A percentile compares a stretch with the other conserved stretches of the same genome.
Evolutionary conservation across 306 rosid species (phyloP).

Genomic region (Ormosia emarginata): DNA sequence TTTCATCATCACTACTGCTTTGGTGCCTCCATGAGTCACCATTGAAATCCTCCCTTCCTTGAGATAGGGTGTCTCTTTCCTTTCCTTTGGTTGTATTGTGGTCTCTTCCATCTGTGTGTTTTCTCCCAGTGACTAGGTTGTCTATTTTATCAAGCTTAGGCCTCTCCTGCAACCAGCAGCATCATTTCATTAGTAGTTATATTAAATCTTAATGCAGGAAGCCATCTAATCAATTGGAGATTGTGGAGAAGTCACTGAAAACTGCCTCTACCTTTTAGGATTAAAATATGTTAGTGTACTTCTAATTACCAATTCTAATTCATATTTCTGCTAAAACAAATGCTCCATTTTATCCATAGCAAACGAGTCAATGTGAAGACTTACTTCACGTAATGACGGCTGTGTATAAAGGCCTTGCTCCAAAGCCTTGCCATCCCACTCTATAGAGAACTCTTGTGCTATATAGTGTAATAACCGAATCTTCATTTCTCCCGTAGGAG

Average conservation of each 20-base stretch:
- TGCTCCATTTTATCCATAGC: neutral
- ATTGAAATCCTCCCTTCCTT: slow-evolving; percentile 19
- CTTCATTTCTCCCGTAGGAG: slow-evolving; percentile 58
- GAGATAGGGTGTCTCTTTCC: slow-evolving; percentile 1
- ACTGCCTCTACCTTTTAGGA: neutral
- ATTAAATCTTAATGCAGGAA: neutral
- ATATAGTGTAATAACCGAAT: slow-evolving; percentile 58
- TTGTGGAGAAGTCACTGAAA: neutral
- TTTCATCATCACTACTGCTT: slow-evolving; percentile 54
- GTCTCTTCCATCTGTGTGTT: neutral
- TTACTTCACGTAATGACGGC: slow-evolving; percentile 37
- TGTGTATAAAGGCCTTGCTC: slow-evolving; percentile 45
- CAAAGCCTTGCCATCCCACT: slow-evolving; percentile 64
- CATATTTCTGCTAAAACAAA: neutral
- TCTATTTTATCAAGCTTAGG: neutral
- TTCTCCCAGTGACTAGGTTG: neutral
- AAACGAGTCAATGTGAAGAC: slow-evolving; percentile 5
- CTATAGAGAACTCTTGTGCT: slow-evolving; percentile 58
- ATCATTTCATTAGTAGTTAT: neutral
- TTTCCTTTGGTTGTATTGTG: slow-evolving; percentile 2
- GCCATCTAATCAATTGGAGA: neutral
- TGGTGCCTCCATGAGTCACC: slow-evolving; percentile 17
- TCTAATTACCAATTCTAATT: neutral
- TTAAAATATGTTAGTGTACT: neutral
- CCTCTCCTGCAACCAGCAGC: slow-evolving; percentile 32